These are phyloP conservation scores for Boletus subparvulus DNA, from an alignment of 768 basidiomycete species.

Conservation along the genomic window DNA sequence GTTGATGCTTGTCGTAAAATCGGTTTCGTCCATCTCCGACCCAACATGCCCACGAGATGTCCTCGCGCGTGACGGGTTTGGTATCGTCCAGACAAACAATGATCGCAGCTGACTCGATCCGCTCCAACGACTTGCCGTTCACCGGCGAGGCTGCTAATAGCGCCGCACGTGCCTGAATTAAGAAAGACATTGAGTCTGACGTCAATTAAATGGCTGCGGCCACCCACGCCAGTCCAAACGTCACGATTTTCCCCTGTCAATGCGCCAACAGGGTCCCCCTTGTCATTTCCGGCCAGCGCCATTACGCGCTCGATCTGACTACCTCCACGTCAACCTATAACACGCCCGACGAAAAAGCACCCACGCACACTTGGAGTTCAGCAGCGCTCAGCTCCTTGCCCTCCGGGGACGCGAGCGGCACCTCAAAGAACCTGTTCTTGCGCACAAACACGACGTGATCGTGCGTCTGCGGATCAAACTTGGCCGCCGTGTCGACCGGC, in stretches of 20 bases:
- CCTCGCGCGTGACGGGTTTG: slow-evolving; percentile 77
- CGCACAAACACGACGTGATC: slow-evolving; percentile 90
- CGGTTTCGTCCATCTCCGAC: slow-evolving; percentile 87
- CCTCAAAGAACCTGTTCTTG: slow-evolving; percentile 88
- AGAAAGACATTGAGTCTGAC: not conserved
- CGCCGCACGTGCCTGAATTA: slow-evolving; percentile 50
- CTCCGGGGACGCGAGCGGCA: slow-evolving; percentile 61
- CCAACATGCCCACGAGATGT: slow-evolving; percentile 82
- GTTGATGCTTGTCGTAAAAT: slow-evolving; percentile 96
- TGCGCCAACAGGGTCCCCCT: slow-evolving; percentile 63
- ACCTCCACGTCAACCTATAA: not conserved
- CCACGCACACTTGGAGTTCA: slow-evolving; percentile 71
- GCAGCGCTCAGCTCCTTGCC: slow-evolving; percentile 73
- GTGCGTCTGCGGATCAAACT: slow-evolving; percentile 70
- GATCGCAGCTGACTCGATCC: slow-evolving; percentile 89
- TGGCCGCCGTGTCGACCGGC: slow-evolving; percentile 78
- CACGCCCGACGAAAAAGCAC: not conserved
- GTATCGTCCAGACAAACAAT: slow-evolving; percentile 84
- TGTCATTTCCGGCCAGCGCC: slow-evolving; percentile 50
- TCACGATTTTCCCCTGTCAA: slow-evolving; percentile 90
- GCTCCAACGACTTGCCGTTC: slow-evolving; percentile 68
- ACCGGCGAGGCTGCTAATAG: slow-evolving; percentile 61
- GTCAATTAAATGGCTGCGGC: slow-evolving; percentile 28
- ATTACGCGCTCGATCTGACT: slow-evolving; percentile 74
- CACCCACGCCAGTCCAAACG: slow-evolving; percentile 81